Conservation (phyloP, 805 yeast genomes). For the Yarrowia sp. region DNA sequence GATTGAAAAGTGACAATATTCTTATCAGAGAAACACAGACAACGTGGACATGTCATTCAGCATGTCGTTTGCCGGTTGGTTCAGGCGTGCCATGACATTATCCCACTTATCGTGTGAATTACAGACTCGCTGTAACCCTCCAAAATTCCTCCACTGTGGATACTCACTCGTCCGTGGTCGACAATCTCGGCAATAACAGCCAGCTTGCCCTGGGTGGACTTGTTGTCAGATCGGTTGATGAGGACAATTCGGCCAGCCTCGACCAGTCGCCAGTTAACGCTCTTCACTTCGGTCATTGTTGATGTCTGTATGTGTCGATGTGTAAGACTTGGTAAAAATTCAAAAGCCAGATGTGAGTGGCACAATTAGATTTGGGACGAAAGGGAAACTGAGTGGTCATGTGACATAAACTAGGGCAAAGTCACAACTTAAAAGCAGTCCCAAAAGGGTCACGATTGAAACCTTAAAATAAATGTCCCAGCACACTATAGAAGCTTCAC, state of each 20-base stretch:
- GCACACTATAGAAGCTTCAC: neutral
- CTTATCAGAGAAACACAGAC: no score
- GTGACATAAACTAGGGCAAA: constrained; percentile 17
- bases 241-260: constrained; percentile 99
- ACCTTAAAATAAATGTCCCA: neutral
- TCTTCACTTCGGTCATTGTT: constrained; percentile 67
- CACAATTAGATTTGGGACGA: constrained; percentile 25
- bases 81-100: no score
- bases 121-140: neutral
- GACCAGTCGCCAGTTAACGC: constrained; percentile 98
- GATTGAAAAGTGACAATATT: neutral
- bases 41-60: neutral
- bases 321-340: constrained; percentile 24
- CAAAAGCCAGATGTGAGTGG: constrained; percentile 25
- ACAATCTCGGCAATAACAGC: constrained; percentile 98
- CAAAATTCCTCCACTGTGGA: neutral
- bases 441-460: neutral
- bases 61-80: no score
- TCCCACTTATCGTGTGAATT: no score
- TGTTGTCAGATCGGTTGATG: constrained; percentile 62
- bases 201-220: constrained; percentile 64
- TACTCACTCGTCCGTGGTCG: constrained; percentile 93
- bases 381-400: constrained; percentile 22
- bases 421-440: neutral
- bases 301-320: constrained; percentile 26